Evolutionary conservation across 2,329 filamentous ascomycete genomes (phyloP).

Genomic region (Chalara sp.): DNA sequence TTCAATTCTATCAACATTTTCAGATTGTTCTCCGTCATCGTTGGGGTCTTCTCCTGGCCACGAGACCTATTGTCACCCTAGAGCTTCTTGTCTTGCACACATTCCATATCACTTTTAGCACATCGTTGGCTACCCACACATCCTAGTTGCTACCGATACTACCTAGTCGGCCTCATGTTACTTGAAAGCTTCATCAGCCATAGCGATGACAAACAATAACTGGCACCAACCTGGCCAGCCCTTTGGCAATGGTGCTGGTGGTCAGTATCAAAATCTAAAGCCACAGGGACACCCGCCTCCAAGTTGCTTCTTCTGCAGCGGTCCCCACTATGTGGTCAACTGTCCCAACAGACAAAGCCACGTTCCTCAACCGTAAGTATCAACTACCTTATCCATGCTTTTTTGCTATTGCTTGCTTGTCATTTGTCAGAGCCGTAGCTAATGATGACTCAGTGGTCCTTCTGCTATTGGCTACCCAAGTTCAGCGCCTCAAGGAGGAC

Average conservation of each 20-base stretch:
- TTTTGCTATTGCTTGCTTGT: neutral
- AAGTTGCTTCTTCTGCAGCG: conserved; percentile 46
- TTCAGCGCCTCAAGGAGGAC: conserved; percentile 1
- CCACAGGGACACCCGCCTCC: conserved; percentile 23
- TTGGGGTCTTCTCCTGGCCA: too few species aligned
- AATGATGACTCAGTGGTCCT: conserved; percentile 7
- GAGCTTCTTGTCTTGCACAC: too few species aligned
- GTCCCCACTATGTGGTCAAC: conserved; percentile 45
- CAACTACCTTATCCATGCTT: neutral
- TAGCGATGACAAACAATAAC: conserved; percentile 15
- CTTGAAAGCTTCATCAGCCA: too few species aligned
- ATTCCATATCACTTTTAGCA: too few species aligned
- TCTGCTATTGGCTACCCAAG: neutral
- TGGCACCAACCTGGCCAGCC: conserved; percentile 19
- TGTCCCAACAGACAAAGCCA: conserved; percentile 31
- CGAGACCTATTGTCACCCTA: too few species aligned
- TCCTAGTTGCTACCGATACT: too few species aligned
- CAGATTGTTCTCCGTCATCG: too few species aligned
- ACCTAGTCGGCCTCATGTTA: too few species aligned
- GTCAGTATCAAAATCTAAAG: conserved; percentile 3
- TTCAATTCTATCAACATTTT: too few species aligned
- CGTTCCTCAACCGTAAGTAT: conserved; percentile 41
- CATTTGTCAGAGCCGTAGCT: neutral
- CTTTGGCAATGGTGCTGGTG: conserved; percentile 5
- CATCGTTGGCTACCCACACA: too few species aligned